Evolutionary conservation across 2,329 filamentous ascomycete genomes (phyloP), one percentile per base, ranked within the genome.

Genomic region (Claviceps sp.): DNA sequence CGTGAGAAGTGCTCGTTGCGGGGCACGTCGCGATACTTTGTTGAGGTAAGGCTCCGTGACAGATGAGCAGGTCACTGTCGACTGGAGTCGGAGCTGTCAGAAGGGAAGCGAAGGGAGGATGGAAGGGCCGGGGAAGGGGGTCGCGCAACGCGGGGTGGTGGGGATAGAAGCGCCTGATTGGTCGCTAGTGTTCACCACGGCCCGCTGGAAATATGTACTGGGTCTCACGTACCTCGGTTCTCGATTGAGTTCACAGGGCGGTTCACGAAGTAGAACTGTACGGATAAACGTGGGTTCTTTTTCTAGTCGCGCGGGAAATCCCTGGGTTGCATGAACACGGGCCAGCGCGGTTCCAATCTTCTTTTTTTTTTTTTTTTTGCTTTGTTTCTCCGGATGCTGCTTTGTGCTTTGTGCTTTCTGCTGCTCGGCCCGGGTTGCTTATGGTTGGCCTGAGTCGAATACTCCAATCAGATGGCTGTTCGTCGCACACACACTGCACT

Each of bases 1-100:
- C 2, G 30, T 34, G 30, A 34, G 26, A 9, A 30, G 2, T 30
- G 26, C 26, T 30, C 26, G 26, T 2, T 26, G 26, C 26, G 26
- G 26, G 26, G 26, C 26, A 30, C 3, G 30, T 34, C 9, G 30
- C 30, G 30, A 34, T 34, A 34, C 30, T 34, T 34, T 34, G 30
- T 48, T 40, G 24, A 30, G 13, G 37, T 30, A 34, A 22, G 37
- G 34, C 14, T 38, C 5, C 16, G 49, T 40, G 49, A 40, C 42
- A 40, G 48, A 42, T 40, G 49, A 44, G 41, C 30, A 45, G 48
- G 48, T 50, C 48, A 38, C 48, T 50, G 14, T 37, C 20, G 11
- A 18, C 7, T 9, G 8, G 30, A 34, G 30, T 34, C 30, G 30
- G 30, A 34, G 30, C 30, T 11, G 9, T 34, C 30, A 34, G 30